Evolutionary conservation across 345 rosid genomes (phyloP), one percentile per base, ranked within the genome.

Genomic region (Pugionium dolabratum): DNA sequence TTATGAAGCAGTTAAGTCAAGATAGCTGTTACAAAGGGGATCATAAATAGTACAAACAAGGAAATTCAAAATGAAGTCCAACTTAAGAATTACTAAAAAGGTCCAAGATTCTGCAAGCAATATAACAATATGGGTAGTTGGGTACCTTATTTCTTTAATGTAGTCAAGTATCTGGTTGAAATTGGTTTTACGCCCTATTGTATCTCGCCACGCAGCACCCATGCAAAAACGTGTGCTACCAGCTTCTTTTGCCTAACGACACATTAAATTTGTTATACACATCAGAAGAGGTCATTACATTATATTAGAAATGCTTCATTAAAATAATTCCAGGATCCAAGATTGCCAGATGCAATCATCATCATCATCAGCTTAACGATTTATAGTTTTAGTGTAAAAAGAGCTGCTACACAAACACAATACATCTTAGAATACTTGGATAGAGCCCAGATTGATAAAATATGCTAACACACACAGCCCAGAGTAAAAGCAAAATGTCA

Each of bases 131-230:
- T 26, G 75, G 30, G 56, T n/a, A n/a, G n/a, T n/a, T n/a, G n/a
- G n/a, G 34, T 78, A 94, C 97, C 99, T 85, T 64, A 94, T 94
- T 72, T 90, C 96, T 80, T 86, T 85, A 53, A 94, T 89, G 75
- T 94, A 94, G 49, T 86, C 96, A 68, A 94, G 88, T 49, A 90
- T 84, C 47, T 90, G 95, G 62, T 70, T 80, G 78, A 94, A 94
- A 75, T 90, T 88, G 46, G 96, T 88, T 74, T 94, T 94, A 76
- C 97, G 81, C 66, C 99, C 97, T 32, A 88, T 44, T 0, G 96
- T 90, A 62, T 94, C 99, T 81, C 99, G 82, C 99, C 97, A 94
- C 5, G 97, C 97, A 69, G 99, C 99, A 80, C 99, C 97, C 99
- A 94, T 94, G 69, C 99, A 94, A 78, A 94, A 94, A 37, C 99